A percentile compares a stretch with the other conserved stretches of the same genome.
Evolutionary conservation across 805 yeast genomes (phyloP).

Genomic region (Zygotorulaspora chibaensis): DNA sequence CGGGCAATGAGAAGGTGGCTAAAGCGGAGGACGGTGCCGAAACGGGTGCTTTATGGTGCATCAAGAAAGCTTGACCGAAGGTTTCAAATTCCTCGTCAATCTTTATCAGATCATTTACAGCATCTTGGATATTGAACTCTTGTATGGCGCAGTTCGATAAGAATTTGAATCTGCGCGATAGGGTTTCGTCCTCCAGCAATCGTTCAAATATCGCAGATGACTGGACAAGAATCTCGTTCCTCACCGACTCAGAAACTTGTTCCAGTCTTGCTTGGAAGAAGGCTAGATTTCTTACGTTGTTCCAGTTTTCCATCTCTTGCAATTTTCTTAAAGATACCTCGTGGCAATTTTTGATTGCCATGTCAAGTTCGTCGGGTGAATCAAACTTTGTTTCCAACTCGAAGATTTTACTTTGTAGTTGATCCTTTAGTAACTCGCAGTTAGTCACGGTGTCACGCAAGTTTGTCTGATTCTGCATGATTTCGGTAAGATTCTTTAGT

Average conservation of each 20-base stretch:
- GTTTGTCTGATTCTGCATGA: background rate
- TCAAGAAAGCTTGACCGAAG: conserved; percentile 26
- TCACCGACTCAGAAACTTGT: conserved; percentile 45
- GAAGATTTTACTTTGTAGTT: conserved; percentile 43
- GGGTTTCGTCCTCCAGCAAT: conserved; percentile 31
- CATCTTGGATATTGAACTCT: conserved; percentile 21
- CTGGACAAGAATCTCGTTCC: conserved; percentile 50
- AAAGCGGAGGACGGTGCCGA: background rate
- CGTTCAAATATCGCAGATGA: conserved; percentile 56
- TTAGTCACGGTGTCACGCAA: conserved; percentile 20
- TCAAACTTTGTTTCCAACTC: conserved; percentile 50
- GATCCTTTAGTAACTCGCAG: conserved; percentile 27
- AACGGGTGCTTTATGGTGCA: conserved; percentile 5
- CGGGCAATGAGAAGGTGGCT: background rate
- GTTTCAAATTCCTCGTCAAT: conserved; percentile 37
- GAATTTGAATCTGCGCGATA: conserved; percentile 25
- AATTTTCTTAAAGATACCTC: conserved; percentile 44
- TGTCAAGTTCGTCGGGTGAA: conserved; percentile 49
- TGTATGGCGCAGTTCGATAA: conserved; percentile 21
- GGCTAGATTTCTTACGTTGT: conserved; percentile 38
- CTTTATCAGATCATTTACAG: conserved; percentile 30
- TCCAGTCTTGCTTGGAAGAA: conserved; percentile 41
- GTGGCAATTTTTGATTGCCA: conserved; percentile 42
- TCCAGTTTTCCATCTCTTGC: conserved; percentile 56
- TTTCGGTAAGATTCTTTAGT: conserved; percentile 24